Evolutionary conservation across 2,329 filamentous ascomycete species (phyloP).

Genomic region (Colletotrichum sidae): DNA sequence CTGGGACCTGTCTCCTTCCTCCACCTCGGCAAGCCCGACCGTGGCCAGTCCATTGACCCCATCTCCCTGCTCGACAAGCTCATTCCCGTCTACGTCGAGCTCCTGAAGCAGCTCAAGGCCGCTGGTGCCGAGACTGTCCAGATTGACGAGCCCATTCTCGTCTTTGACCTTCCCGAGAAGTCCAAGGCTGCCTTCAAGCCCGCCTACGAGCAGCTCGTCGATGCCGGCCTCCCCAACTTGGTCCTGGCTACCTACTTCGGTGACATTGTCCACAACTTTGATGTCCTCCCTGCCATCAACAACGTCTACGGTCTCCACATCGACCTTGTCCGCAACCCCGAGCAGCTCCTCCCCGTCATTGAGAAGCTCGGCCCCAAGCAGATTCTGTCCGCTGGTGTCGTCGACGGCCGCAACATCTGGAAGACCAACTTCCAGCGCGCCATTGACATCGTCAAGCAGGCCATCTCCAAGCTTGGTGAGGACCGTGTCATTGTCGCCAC

Average conservation of each 20-base stretch:
- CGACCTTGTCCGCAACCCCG: conserved; percentile 97
- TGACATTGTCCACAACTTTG: conserved; percentile 99
- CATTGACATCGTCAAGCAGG: conserved; percentile 89
- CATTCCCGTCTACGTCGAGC: conserved; percentile 92
- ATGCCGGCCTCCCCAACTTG: conserved; percentile 85
- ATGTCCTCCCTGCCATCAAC: conserved; percentile 78
- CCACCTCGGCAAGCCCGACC: conserved; percentile 96
- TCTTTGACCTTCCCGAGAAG: conserved; percentile 91
- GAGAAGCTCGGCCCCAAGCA: conserved; percentile 88
- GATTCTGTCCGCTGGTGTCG: conserved; percentile 92
- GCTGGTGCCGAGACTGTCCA: conserved; percentile 97
- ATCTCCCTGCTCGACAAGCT: conserved; percentile 95
- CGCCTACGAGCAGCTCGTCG: conserved; percentile 88
- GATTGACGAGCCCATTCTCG: conserved; percentile 97
- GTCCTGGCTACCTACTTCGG: conserved; percentile 98
- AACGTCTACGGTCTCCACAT: conserved; percentile 82
- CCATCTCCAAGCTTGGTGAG: conserved; percentile 94
- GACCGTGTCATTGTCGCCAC: conserved; percentile 97
- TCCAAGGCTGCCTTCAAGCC: conserved; percentile 98
- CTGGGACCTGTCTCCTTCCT: conserved; percentile 98
- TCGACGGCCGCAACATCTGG: conserved; percentile 99
- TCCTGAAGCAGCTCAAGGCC: conserved; percentile 92
- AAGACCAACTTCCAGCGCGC: conserved; percentile 99
- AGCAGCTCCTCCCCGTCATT: conserved; percentile 91
- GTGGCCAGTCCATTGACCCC: conserved; percentile 90